A percentile compares a stretch with the other conserved stretches of the same genome.
These are phyloP conservation scores for Lentinula aciculospora DNA, from an alignment of 768 basidiomycete species.

Conservation along the genomic window DNA sequence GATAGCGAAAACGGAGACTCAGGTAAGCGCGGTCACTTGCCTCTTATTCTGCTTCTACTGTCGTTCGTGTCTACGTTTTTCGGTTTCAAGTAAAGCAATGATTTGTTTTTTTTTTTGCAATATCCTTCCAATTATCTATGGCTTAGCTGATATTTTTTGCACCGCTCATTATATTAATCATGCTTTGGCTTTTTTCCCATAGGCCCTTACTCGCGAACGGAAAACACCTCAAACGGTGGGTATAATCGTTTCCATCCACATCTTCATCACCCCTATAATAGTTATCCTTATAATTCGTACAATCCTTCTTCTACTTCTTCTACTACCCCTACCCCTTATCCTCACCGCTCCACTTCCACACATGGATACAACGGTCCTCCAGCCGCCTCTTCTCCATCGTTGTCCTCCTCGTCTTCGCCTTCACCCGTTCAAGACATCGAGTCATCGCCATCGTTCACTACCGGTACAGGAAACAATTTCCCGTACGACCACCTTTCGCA, in stretches of 20 bases:
- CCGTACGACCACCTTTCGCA: background rate
- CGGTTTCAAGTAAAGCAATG: too few species aligned
- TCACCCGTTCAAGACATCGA: constrained; percentile 4
- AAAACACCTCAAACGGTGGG: constrained; percentile 4
- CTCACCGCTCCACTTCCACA: background rate
- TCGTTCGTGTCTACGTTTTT: too few species aligned
- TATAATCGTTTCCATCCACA: constrained; percentile 3
- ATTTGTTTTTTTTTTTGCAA: too few species aligned
- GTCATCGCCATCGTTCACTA: background rate
- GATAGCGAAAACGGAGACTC: background rate
- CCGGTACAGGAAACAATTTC: background rate
- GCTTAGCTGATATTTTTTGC: too few species aligned
- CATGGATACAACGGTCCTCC: background rate
- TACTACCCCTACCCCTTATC: background rate
- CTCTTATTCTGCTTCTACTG: background rate
- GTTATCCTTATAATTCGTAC: constrained; percentile 4
- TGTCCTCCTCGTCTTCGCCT: constrained; percentile 3
- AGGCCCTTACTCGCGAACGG: background rate
- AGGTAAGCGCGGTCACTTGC: background rate
- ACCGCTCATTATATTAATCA: background rate
- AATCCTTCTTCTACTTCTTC: background rate
- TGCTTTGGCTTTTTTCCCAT: background rate
- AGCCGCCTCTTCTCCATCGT: background rate
- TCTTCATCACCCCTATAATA: constrained; percentile 5
- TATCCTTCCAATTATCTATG: too few species aligned